Evolutionary conservation across 1,284 basidiomycete genomes (phyloP), one percentile per base, ranked within the genome.

Genomic region (Malassezia obtusa): DNA sequence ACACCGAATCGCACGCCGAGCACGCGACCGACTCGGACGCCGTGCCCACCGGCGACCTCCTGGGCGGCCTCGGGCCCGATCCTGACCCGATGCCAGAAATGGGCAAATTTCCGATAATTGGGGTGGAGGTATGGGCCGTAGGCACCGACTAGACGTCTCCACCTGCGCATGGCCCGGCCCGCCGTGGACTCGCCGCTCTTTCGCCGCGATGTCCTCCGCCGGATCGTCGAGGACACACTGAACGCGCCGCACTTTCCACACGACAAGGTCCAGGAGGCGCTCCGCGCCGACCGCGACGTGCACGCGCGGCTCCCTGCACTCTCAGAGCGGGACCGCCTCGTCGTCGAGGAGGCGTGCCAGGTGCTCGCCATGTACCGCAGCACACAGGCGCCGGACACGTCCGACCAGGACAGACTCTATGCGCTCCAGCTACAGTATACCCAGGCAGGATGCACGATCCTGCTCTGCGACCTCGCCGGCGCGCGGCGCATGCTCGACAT

Each of bases 71-170:
- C 26, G n/a, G 10, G 52, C 46, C 8, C 24, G 50, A 5, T 78
- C 79, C 0, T 11, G 17, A 6, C 65, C 75, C 39, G 78, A 78
- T 47, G 79, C 78, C 8, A 77, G 79, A 22, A 77, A 79, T 21
- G 21, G 80, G 81, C 5, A 73, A 76, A 24, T 92, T 91, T 60
- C 86, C 88, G 64, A 89, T 86, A 71, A 82, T 89, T 1, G 87
- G 84, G 3, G 66, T 92, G 45, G 88, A 91, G 67, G 86, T 89
- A 0, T 91, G 89, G 88, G 76, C 75, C 14, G 76, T 76, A 8
- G 83, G 81, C 4, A 76, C 85, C 12, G 79, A 73, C 26, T 71
- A 45, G 30, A 3, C 14, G n/a, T 6, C 17, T n/a, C 15, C 14
- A 17, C 25, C 28, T 8, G 14, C 3, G 12, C 17, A 33, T 28